Base-by-base conservation (phyloP, 2,329 filamentous ascomycete species). In the Phialocephala sp. region DNA sequence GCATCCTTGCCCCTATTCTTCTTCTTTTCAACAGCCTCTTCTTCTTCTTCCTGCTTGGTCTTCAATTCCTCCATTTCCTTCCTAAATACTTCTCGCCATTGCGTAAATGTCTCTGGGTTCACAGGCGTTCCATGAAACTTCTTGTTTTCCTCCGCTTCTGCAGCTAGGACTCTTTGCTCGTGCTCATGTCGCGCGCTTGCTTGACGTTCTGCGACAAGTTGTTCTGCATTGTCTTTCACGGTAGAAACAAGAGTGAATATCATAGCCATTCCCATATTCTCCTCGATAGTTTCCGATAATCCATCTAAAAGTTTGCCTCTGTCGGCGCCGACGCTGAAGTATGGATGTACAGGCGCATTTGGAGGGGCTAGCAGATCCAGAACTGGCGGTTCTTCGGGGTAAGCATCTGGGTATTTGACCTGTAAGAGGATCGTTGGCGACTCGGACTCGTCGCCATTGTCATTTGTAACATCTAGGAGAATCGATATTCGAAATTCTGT, bases 231-330 rank as follows among this genome's bases (percentile, higher is more conserved):
- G 66, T 99, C 95, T 77, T 97, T 98, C 66, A 99, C 81, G 0
- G 91, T 88, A 15, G 91, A 92, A 62, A 96, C 91, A 27, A 99
- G 82, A 0, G 94, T 93, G 79, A 98, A 99, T 1, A 99, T 82
- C 95, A 99, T 99, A 63, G 93, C 92, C 90, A 98, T 98, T 68
- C 95, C 95, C 66, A 98, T 80, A 72, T 94, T 98, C 78, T 99
- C 95, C 77, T 95, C 89, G 41, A 97, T 91, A 0, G 90, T 91
- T 18, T 90, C 88, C 45, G 87, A 79, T 14, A 98, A 82, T 1
- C 86, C 85, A 59, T 88, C 83, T 18, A 98, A 85, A 15, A 99
- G 87, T 60, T 80, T 79, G 20, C 87, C 83, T 76, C 92, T 93
- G 82, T 99, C 95, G 58, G 91, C 88, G 73, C 90, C 85, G 56